Evolutionary conservation across 2,329 filamentous ascomycete genomes (phyloP).

Genomic region (Microascus cirrosus): DNA sequence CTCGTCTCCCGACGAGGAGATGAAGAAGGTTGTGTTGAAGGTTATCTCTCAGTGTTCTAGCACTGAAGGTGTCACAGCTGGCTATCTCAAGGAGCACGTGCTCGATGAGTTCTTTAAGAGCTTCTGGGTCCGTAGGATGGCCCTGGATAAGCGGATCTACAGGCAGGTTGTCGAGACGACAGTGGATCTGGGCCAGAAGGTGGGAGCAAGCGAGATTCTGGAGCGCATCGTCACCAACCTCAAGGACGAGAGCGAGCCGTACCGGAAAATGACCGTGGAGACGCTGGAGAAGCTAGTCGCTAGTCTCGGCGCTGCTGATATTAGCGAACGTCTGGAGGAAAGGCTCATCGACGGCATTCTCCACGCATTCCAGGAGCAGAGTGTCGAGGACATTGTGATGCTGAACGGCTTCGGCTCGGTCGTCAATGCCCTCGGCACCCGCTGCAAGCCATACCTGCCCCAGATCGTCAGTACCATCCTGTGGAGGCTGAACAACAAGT

Average conservation of each 20-base stretch:
- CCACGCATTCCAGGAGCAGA: constrained; percentile 95
- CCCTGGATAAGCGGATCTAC: constrained; percentile 94
- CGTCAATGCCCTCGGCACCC: constrained; percentile 84
- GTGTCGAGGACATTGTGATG: constrained; percentile 89
- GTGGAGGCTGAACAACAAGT: constrained; percentile 96
- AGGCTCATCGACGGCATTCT: constrained; percentile 90
- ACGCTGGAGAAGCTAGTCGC: constrained; percentile 95
- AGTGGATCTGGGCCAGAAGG: constrained; percentile 92
- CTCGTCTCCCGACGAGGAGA: constrained; percentile 93
- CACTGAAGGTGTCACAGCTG: constrained; percentile 88
- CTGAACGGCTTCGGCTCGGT: constrained; percentile 97
- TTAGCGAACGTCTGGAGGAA: constrained; percentile 86
- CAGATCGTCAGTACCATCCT: constrained; percentile 96
- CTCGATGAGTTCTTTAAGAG: constrained; percentile 96
- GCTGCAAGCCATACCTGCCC: constrained; percentile 91
- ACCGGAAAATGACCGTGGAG: constrained; percentile 98
- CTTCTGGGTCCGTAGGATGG: constrained; percentile 97
- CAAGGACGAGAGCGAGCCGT: constrained; percentile 96
- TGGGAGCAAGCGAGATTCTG: constrained; percentile 91
- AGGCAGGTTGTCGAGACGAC: constrained; percentile 97
- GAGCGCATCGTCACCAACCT: constrained; percentile 89
- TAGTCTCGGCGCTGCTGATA: constrained; percentile 84
- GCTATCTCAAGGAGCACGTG: constrained; percentile 90
- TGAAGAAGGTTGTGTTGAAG: constrained; percentile 99
- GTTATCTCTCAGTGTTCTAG: constrained; percentile 92